Percentiles rank a stretch among this genome's conserved stretches.
These are phyloP conservation scores for Linderina pennispora DNA, from an alignment of 192 early-diverging fungal species.

Conservation along the genomic window DNA sequence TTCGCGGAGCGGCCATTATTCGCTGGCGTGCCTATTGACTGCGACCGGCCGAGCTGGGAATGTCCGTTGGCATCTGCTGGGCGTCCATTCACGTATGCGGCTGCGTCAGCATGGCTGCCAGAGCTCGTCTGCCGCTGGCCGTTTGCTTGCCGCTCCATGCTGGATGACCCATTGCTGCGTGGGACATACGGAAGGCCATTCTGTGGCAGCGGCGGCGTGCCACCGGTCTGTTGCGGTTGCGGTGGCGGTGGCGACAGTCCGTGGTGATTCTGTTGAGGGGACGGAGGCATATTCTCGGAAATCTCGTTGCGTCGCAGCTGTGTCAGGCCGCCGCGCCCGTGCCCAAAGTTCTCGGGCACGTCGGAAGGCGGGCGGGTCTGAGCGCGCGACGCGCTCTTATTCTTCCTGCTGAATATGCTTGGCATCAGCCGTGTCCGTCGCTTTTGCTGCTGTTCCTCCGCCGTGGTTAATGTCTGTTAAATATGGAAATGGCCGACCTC, in stretches of 20 bases:
- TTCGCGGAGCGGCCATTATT: background rate
- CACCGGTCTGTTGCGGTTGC: background rate
- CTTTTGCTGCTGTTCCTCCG: constrained; percentile 2
- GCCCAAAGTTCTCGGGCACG: constrained; percentile 36
- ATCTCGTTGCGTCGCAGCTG: constrained; percentile 20
- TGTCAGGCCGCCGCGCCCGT: constrained; percentile 21
- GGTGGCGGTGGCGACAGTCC: constrained; percentile 7
- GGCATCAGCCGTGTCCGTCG: constrained; percentile 19
- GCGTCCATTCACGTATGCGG: constrained; percentile 1
- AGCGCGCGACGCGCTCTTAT: constrained; percentile 26
- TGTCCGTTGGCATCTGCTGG: background rate
- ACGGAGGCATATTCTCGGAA: constrained; percentile 1
- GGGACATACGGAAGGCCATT: background rate
- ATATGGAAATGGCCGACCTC: too few species aligned
- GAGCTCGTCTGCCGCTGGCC: background rate
- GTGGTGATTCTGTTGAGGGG: too few species aligned
- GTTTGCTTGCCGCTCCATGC: constrained; percentile 1
- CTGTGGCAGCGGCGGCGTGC: background rate
- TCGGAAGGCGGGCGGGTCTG: constrained; percentile 30
- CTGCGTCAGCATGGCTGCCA: constrained; percentile 5
- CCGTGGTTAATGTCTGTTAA: background rate
- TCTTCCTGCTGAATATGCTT: constrained; percentile 43
- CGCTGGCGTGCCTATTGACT: too few species aligned
- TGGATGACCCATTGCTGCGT: background rate
- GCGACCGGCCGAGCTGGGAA: background rate